Conservation (phyloP, 176 grass and related monocot genomes). For the Saccharum spontaneum region DNA sequence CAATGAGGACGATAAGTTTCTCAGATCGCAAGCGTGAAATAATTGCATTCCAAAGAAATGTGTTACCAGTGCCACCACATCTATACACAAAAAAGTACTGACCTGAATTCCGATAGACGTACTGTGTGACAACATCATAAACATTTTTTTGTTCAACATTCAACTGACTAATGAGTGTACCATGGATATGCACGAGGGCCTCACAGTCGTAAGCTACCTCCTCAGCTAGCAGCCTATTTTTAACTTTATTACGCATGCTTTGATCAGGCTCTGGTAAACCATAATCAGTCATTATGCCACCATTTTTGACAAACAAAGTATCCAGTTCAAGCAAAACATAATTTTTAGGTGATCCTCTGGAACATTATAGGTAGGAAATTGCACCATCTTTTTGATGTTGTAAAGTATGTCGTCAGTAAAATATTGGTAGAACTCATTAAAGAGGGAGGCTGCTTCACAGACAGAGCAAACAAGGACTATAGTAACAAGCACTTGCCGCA, state of each 20-base stretch:
- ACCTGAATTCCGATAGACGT: neutral
- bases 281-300: too few relatives aligned
- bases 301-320: too few relatives aligned
- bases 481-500: too few relatives aligned
- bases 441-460: neutral
- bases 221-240: constrained; percentile 1
- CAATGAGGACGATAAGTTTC: too few relatives aligned
- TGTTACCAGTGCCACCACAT: too few relatives aligned
- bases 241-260: neutral
- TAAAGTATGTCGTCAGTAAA: constrained; percentile 20
- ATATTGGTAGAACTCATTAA: neutral
- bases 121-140: neutral
- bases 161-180: neutral
- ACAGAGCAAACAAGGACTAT: neutral
- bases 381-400: neutral
- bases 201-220: neutral
- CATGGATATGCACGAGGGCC: neutral
- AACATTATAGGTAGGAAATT: too few relatives aligned
- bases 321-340: too few relatives aligned
- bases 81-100: neutral
- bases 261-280: neutral
- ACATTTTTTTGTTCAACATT: neutral
- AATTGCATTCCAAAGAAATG: too few relatives aligned
- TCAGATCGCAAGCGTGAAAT: too few relatives aligned
- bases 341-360: too few relatives aligned